Evolutionary conservation across 805 yeast species (phyloP).

Genomic region (Hanseniaspora valbyensis): DNA sequence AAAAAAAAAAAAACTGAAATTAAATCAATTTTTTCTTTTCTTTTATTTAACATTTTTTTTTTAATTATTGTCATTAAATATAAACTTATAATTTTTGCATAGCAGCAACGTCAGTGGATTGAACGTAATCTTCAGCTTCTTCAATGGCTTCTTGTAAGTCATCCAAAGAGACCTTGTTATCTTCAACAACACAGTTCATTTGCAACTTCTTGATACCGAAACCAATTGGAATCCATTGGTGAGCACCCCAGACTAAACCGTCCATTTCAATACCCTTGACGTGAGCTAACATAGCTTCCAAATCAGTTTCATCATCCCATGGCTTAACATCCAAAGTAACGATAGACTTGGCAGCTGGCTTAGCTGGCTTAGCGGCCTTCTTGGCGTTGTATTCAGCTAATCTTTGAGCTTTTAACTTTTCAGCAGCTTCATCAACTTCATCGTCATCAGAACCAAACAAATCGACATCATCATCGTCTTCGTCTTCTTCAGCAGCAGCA

Average conservation of each 20-base stretch:
- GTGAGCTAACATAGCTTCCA: slow-evolving; percentile 75
- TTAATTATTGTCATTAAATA: slow-evolving; percentile 18
- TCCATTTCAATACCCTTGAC: slow-evolving; percentile 79
- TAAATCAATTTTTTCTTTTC: not conserved
- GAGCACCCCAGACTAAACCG: slow-evolving; percentile 98
- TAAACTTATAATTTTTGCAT: slow-evolving; percentile 75
- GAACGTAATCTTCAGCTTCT: slow-evolving; percentile 98
- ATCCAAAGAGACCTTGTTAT: slow-evolving; percentile 85
- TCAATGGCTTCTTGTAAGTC: slow-evolving; percentile 66
- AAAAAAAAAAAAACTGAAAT: not conserved
- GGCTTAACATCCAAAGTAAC: slow-evolving; percentile 98
- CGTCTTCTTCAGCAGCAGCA: slow-evolving; percentile 53
- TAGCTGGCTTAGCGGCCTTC: slow-evolving; percentile 94
- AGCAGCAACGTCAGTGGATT: slow-evolving; percentile 97
- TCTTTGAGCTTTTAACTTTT: slow-evolving; percentile 93
- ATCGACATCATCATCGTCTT: slow-evolving; percentile 85
- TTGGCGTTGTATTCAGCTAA: slow-evolving; percentile 94
- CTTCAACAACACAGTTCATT: slow-evolving; percentile 96
- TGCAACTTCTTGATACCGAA: slow-evolving; percentile 99
- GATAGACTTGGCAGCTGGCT: slow-evolving; percentile 96
- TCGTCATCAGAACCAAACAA: slow-evolving; percentile 79
- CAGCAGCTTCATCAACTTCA: slow-evolving; percentile 95
- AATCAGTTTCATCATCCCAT: slow-evolving; percentile 99
- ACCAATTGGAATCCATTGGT: slow-evolving; percentile 92
- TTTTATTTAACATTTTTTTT: not conserved